A percentile compares a stretch with the other conserved stretches of the same genome.
phyloP scores from a whole-genome alignment of 2,329 filamentous ascomycete genomes.

The Trichophyton equinum region DNA sequence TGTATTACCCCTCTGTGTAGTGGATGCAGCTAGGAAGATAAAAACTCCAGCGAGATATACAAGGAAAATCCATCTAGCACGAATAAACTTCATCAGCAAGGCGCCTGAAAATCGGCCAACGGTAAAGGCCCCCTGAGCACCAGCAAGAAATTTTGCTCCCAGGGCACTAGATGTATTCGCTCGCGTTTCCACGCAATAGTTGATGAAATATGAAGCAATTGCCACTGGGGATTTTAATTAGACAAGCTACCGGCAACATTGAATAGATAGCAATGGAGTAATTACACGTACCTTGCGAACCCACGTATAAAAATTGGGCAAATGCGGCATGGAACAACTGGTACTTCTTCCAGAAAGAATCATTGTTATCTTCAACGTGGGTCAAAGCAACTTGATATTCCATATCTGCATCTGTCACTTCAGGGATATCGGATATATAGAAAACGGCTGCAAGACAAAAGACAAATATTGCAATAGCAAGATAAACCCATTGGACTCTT shows the following conservation, averaged over 20 bases:
- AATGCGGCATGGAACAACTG: conserved; percentile 62
- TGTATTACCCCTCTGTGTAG: conserved; percentile 36
- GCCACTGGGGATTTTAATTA: conserved; percentile 22
- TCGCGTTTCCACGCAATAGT: conserved; percentile 54
- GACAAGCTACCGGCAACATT: conserved; percentile 13
- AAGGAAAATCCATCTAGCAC: conserved; percentile 58
- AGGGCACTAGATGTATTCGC: conserved; percentile 41
- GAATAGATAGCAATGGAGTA: conserved; percentile 23
- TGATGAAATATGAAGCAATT: conserved; percentile 55
- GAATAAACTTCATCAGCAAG: conserved; percentile 52
- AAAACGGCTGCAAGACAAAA: conserved; percentile 54
- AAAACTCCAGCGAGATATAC: conserved; percentile 53
- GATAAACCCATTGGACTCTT: conserved; percentile 67
- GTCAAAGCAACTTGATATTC: conserved; percentile 46
- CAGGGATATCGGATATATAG: conserved; percentile 54
- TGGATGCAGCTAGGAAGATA: conserved; percentile 43
- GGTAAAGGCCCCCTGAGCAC: conserved; percentile 61
- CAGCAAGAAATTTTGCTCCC: conserved; percentile 57
- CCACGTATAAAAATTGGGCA: conserved; percentile 70
- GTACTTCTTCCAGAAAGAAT: conserved; percentile 56
- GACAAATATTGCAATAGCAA: conserved; percentile 65
- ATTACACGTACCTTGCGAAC: conserved; percentile 48
- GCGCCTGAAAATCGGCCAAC: conserved; percentile 58
- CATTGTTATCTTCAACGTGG: conserved; percentile 41
- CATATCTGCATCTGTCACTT: conserved; percentile 62